These are phyloP conservation scores for Nakazawaea holstii DNA, from an alignment of 805 yeast genomes.

Conservation along the genomic window DNA sequence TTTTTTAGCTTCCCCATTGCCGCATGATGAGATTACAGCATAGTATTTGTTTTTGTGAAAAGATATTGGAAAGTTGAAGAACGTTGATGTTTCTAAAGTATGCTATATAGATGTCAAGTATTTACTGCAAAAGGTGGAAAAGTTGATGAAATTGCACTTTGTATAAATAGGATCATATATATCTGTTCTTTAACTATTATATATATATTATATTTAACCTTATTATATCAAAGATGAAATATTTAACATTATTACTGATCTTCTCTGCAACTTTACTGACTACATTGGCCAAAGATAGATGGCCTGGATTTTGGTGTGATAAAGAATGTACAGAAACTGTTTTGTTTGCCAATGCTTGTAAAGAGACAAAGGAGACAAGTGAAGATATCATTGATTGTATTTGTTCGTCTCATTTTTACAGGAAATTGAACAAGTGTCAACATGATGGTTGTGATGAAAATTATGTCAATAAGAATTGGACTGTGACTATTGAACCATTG, in stretches of 20 bases:
- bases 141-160: too few species aligned
- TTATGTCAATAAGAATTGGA: slow-evolving; percentile 11
- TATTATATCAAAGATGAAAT: background rate
- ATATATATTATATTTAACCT: too few species aligned
- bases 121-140: too few species aligned
- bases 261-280: background rate
- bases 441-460: slow-evolving; percentile 13
- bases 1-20: too few species aligned
- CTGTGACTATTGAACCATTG: slow-evolving; percentile 8
- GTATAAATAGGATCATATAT: too few species aligned
- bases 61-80: too few species aligned
- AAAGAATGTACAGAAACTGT: slow-evolving; percentile 16
- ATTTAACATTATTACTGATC: background rate
- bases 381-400: slow-evolving; percentile 10
- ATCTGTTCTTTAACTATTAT: too few species aligned
- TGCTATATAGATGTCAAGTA: too few species aligned
- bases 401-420: slow-evolving; percentile 12
- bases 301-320: slow-evolving; percentile 18
- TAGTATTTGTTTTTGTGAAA: too few species aligned
- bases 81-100: too few species aligned
- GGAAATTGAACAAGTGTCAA: slow-evolving; percentile 11
- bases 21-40: too few species aligned
- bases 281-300: slow-evolving; percentile 9
- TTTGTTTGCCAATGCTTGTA: slow-evolving; percentile 15
- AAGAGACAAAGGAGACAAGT: slow-evolving; percentile 4